These are phyloP conservation scores for Diutina siamensis DNA, from an alignment of 1,139 yeast species.

Conservation along the genomic window DNA sequence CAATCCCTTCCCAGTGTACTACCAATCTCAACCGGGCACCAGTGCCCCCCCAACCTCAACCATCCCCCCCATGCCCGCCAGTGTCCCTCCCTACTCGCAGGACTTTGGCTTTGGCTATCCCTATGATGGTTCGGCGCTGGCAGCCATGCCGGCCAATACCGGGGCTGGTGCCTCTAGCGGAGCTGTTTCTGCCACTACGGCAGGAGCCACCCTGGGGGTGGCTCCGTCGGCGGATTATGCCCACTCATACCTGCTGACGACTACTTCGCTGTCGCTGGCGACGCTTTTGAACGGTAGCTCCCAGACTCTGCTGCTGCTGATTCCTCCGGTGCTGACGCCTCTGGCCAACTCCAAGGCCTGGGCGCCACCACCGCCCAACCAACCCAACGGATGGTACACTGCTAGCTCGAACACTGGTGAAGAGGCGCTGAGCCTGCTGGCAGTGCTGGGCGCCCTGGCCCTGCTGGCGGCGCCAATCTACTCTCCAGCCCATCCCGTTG, in stretches of 20 bases:
- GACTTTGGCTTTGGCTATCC: background rate
- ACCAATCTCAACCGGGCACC: background rate
- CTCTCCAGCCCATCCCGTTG: background rate
- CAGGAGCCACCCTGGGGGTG: background rate
- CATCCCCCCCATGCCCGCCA: background rate
- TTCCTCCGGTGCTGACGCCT: conserved; percentile 2
- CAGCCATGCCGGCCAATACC: background rate
- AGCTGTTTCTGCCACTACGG: background rate
- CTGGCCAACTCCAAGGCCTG: background rate
- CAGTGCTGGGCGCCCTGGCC: background rate
- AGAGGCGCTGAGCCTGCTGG: background rate
- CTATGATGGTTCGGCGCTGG: conserved; percentile 2
- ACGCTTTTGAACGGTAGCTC: background rate
- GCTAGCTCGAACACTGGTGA: background rate
- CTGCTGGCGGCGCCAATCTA: background rate
- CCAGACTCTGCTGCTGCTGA: background rate
- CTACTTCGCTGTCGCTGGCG: conserved; percentile 2
- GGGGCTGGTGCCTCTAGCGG: background rate
- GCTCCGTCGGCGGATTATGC: background rate
- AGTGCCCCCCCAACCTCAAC: background rate
- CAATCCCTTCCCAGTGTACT: conserved; percentile 5
- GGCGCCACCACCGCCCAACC: background rate
- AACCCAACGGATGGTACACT: conserved; percentile 5
- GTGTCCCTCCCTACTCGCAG: background rate
- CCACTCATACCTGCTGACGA: background rate